Conservation (phyloP, 1,139 yeast species). For the Scheffersomyces illinoinensis region DNA sequence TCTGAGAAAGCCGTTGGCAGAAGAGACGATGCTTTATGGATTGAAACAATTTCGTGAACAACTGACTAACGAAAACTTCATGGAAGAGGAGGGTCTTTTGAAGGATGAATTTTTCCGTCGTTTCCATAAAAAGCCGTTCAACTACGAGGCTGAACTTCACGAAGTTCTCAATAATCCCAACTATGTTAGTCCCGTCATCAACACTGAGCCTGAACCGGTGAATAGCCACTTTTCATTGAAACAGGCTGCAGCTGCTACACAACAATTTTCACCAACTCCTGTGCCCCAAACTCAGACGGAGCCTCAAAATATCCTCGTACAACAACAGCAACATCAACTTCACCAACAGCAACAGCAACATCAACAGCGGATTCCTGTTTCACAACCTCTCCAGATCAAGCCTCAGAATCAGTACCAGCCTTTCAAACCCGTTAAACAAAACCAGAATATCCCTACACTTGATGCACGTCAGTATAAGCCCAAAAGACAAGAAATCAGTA, state of each 20-base stretch:
- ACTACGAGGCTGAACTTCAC: slow-evolving; percentile 16
- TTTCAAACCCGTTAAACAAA: slow-evolving; percentile 1
- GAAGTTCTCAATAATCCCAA: slow-evolving; percentile 15
- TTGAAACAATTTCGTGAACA: slow-evolving; percentile 51
- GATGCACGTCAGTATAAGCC: neutral
- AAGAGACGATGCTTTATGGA: slow-evolving; percentile 51
- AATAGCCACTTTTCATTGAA: neutral
- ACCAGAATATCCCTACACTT: neutral
- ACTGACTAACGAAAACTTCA: slow-evolving; percentile 36
- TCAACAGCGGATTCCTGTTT: slow-evolving; percentile 5
- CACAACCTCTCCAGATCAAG: slow-evolving; percentile 1
- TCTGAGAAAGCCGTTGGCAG: slow-evolving; percentile 48
- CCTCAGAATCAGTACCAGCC: slow-evolving; percentile 10
- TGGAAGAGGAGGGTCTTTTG: slow-evolving; percentile 37
- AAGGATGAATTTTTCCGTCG: slow-evolving; percentile 16
- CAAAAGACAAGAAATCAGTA: neutral
- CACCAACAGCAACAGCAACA: slow-evolving; percentile 11
- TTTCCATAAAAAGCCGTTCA: slow-evolving; percentile 17
- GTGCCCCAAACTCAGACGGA: slow-evolving; percentile 10
- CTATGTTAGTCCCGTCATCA: slow-evolving; percentile 12
- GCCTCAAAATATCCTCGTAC: slow-evolving; percentile 3
- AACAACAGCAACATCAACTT: slow-evolving; percentile 2
- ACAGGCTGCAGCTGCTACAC: slow-evolving; percentile 7
- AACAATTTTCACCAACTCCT: slow-evolving; percentile 1
- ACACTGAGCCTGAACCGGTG: neutral